Percentiles rank a stretch among this genome's conserved stretches.
Conservation (phyloP, 768 basidiomycete genomes). For the Mycena metata region DNA sequence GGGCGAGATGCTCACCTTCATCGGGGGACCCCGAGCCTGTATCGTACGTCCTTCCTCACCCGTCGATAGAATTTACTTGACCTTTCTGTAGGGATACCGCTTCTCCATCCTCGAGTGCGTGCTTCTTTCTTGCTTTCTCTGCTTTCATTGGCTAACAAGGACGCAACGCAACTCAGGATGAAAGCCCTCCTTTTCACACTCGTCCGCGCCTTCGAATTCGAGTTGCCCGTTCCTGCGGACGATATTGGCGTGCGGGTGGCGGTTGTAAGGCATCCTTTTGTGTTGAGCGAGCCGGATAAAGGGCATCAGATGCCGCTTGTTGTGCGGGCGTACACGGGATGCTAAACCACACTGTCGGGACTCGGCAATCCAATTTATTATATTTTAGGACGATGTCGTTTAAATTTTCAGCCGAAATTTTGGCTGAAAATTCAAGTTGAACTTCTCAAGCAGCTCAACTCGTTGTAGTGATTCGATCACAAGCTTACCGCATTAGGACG, state of each 20-base stretch:
- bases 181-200: not conserved
- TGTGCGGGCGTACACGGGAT: not conserved
- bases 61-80: not conserved
- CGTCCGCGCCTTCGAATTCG: not conserved
- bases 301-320: not conserved
- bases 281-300: not conserved
- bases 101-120: conserved; percentile 28
- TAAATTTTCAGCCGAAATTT: too few species aligned
- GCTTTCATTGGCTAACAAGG: not conserved
- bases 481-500: too few species aligned
- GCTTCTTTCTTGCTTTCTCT: not conserved
- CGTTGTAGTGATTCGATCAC: too few species aligned
- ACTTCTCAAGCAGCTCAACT: too few species aligned
- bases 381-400: too few species aligned
- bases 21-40: conserved; percentile 60
- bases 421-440: too few species aligned
- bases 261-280: not conserved
- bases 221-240: not conserved
- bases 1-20: conserved; percentile 55
- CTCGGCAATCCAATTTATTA: too few species aligned
- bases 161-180: not conserved
- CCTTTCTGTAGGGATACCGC: conserved; percentile 36
- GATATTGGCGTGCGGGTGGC: not conserved
- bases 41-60: conserved; percentile 40
- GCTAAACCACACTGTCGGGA: too few species aligned